Percentiles rank a stretch among this genome's conserved stretches.
These are phyloP conservation scores for Apophysomyces ossiformis DNA, from an alignment of 371 early-diverging fungal genomes.

Conservation along the genomic window DNA sequence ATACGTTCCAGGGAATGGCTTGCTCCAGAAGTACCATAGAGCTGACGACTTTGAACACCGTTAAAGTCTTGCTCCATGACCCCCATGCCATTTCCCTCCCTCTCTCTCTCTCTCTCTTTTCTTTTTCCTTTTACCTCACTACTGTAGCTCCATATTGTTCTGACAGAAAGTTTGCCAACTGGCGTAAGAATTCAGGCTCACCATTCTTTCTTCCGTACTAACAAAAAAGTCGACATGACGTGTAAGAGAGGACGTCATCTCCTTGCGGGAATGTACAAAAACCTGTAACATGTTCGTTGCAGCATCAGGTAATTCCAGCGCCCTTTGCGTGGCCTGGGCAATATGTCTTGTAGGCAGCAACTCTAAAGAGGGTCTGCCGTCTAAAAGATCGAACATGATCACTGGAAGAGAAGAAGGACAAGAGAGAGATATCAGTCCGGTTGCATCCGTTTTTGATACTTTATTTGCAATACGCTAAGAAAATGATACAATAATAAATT, in stretches of 20 bases:
- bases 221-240: not conserved
- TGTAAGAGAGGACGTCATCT: not conserved
- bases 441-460: not conserved
- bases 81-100: too few relatives aligned
- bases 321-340: slow-evolving; percentile 25
- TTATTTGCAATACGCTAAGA: not conserved
- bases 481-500: not conserved
- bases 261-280: not conserved
- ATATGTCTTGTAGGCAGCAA: slow-evolving; percentile 30
- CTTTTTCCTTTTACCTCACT: slow-evolving; percentile 17
- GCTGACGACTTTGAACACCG: slow-evolving; percentile 19
- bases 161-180: slow-evolving; percentile 35
- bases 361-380: slow-evolving; percentile 41
- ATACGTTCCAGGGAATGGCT: slow-evolving; percentile 38
- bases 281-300: slow-evolving; percentile 31
- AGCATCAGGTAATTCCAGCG: slow-evolving; percentile 25
- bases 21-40: slow-evolving; percentile 45
- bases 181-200: slow-evolving; percentile 21
- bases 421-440: not conserved
- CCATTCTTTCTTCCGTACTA: slow-evolving; percentile 42
- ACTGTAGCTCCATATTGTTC: slow-evolving; percentile 26
- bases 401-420: slow-evolving; percentile 1
- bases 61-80: too few relatives aligned
- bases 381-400: slow-evolving; percentile 35
- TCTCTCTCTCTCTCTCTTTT: not conserved